Evolutionary conservation across 75 land plant species (phyloP).

Genomic region (Chamaecyparis obtusa): DNA sequence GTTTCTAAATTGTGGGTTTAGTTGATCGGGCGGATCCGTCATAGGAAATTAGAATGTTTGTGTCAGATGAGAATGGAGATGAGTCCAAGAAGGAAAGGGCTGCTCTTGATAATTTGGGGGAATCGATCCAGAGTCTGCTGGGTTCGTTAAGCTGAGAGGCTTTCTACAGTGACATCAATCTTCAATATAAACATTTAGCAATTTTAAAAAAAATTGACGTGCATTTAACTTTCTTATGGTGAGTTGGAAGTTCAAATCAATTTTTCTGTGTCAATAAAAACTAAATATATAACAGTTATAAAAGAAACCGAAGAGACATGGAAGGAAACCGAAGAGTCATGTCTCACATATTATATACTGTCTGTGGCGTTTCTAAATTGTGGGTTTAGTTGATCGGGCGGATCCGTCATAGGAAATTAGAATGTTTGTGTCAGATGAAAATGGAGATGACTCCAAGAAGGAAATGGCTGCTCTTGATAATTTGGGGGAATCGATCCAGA

Average conservation of each 20-base stretch:
- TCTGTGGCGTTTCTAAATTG: neutral
- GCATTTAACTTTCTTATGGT: too few species aligned
- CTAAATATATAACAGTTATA: too few species aligned
- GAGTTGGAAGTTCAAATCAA: too few species aligned
- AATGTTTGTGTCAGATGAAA: neutral
- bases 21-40: neutral
- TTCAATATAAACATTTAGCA: too few species aligned
- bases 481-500: constrained; percentile 28
- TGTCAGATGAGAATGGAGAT: neutral
- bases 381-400: neutral
- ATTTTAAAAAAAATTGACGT: too few species aligned
- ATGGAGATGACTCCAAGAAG: neutral
- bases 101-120: constrained; percentile 18
- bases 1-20: neutral
- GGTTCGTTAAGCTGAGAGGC: too few species aligned
- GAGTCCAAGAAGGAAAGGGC: neutral
- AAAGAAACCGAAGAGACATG: too few species aligned
- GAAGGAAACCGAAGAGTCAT: too few species aligned
- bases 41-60: neutral
- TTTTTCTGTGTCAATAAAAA: too few species aligned
- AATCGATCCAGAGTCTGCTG: constrained; percentile 31
- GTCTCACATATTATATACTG: too few species aligned
- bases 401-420: neutral
- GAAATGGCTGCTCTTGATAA: constrained; percentile 10
- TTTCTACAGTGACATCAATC: too few species aligned